Evolutionary conservation across 2,329 filamentous ascomycete species (phyloP).

Genomic region (Fusarium sp.): DNA sequence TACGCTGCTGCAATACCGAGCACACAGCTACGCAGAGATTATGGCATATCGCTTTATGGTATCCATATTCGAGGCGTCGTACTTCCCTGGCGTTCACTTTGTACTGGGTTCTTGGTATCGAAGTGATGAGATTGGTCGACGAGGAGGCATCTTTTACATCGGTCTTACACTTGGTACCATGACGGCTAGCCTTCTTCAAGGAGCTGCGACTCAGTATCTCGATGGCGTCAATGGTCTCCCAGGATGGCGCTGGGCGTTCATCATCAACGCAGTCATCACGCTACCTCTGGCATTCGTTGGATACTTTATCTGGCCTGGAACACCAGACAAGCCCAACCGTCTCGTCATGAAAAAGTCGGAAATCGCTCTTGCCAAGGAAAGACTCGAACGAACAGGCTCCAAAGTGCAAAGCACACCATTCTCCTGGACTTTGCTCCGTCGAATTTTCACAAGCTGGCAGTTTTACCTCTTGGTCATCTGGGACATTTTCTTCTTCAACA

Average conservation of each 20-base stretch:
- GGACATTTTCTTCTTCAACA: conserved; percentile 36
- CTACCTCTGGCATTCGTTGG: conserved; percentile 32
- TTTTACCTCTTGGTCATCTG: conserved; percentile 32
- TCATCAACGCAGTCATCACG: conserved; percentile 36
- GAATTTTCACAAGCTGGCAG: conserved; percentile 27
- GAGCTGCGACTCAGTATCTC: conserved; percentile 29
- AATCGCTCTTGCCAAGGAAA: conserved; percentile 13
- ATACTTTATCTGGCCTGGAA: conserved; percentile 35
- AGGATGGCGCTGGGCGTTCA: conserved; percentile 35
- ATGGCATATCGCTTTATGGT: conserved; percentile 34
- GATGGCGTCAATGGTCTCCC: conserved; percentile 22
- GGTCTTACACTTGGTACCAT: conserved; percentile 32
- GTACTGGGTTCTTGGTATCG: conserved; percentile 36
- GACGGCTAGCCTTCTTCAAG: conserved; percentile 28
- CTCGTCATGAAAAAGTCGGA: conserved; percentile 18
- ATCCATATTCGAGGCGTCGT: conserved; percentile 32
- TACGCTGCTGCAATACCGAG: conserved; percentile 28
- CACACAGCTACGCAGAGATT: conserved; percentile 25
- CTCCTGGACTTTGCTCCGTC: conserved; percentile 10
- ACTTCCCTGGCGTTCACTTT: conserved; percentile 34
- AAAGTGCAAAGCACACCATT: conserved; percentile 28
- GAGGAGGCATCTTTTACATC: conserved; percentile 31
- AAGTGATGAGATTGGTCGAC: conserved; percentile 32
- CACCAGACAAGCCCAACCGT: conserved; percentile 26
- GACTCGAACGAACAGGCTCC: conserved; percentile 14